Percentiles rank a stretch among this genome's conserved stretches.
phyloP scores from a whole-genome alignment of 2,329 filamentous ascomycete species.

The Aspergillus neotritici region DNA sequence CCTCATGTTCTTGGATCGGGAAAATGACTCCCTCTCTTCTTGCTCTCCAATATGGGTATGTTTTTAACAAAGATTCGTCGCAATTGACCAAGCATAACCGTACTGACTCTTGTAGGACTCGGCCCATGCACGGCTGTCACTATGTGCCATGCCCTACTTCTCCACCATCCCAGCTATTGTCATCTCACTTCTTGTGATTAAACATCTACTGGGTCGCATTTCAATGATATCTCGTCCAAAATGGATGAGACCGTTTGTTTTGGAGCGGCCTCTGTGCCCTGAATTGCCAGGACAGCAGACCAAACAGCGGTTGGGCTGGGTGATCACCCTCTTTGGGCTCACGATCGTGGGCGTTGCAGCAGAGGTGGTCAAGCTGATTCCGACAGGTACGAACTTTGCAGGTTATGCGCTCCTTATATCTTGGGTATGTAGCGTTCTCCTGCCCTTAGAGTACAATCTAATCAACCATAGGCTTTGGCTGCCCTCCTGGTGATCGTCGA shows the following conservation, averaged over 20 bases:
- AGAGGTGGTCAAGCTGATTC: conserved; percentile 26
- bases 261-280: conserved; percentile 32
- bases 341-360: conserved; percentile 34
- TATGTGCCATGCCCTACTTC: conserved; percentile 32
- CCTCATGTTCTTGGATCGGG: conserved; percentile 7
- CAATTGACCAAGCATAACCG: background rate
- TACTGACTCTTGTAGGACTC: conserved; percentile 29
- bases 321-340: conserved; percentile 33
- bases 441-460: conserved; percentile 13
- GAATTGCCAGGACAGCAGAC: conserved; percentile 30
- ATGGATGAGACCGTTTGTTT: conserved; percentile 51
- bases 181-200: conserved; percentile 21
- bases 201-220: conserved; percentile 23
- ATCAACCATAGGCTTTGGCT: conserved; percentile 28
- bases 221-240: conserved; percentile 33
- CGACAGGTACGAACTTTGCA: conserved; percentile 10
- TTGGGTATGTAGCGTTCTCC: conserved; percentile 30
- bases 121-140: conserved; percentile 29
- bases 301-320: conserved; percentile 28
- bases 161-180: conserved; percentile 25
- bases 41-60: conserved; percentile 19
- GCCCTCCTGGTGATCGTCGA: conserved; percentile 32
- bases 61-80: background rate
- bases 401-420: conserved; percentile 28
- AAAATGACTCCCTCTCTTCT: conserved; percentile 5